Evolutionary conservation across 176 grass and related monocot species (phyloP).

Genomic region (Tillandsia fasciculata): DNA sequence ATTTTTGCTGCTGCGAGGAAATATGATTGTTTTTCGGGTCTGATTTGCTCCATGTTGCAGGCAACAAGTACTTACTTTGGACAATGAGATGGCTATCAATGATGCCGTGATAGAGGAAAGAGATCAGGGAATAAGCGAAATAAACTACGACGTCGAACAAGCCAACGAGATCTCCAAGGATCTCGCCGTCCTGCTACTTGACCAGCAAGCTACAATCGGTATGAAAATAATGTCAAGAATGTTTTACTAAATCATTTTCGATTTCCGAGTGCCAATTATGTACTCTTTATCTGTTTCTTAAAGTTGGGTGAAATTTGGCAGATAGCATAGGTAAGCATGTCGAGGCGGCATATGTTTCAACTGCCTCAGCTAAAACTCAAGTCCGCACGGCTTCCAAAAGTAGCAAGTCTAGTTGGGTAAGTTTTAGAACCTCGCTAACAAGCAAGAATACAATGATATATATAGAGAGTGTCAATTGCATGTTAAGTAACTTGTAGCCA

Average conservation of each 20-base stretch:
- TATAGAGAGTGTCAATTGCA: too few species aligned
- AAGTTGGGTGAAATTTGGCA: not conserved
- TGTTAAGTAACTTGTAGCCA: too few species aligned
- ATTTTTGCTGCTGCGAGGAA: too few species aligned
- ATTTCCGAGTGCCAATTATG: not conserved
- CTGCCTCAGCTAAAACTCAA: not conserved
- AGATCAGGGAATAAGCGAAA: not conserved
- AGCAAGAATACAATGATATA: too few species aligned
- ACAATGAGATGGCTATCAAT: slow-evolving; percentile 1
- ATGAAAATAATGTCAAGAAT: not conserved
- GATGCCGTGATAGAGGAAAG: slow-evolving; percentile 8
- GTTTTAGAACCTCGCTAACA: not conserved
- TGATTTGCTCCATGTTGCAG: not conserved
- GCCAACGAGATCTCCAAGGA: not conserved
- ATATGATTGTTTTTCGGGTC: too few species aligned
- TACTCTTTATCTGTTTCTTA: not conserved
- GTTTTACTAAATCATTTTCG: not conserved
- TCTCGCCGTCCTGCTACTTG: not conserved
- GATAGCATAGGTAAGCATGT: slow-evolving; percentile 3
- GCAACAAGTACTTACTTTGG: not conserved
- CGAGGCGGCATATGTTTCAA: not conserved
- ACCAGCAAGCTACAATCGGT: not conserved
- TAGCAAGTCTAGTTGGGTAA: slow-evolving; percentile 1
- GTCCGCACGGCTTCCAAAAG: not conserved
- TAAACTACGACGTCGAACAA: slow-evolving; percentile 8